phyloP scores from a whole-genome alignment of 345 rosid species.

The Viola odorata region DNA sequence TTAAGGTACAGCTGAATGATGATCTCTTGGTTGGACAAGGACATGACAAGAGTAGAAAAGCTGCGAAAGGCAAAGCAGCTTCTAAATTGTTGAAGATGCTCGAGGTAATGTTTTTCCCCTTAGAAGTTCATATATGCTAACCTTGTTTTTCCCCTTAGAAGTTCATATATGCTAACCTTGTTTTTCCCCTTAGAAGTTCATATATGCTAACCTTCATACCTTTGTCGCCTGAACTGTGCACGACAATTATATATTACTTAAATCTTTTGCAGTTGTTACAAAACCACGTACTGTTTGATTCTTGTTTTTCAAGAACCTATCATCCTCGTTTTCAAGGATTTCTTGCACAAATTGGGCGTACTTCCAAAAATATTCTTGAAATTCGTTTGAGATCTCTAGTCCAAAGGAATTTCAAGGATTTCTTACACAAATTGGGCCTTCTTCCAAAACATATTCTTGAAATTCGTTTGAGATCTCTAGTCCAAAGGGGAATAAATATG shows the following conservation, averaged over 20 bases:
- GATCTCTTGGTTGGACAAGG: conserved; percentile 62
- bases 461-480: too few relatives aligned
- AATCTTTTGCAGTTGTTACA: too few relatives aligned
- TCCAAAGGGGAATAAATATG: too few relatives aligned
- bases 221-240: too few relatives aligned
- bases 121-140: neutral
- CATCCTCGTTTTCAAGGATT: neutral
- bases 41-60: conserved; percentile 49
- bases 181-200: conserved; percentile 10
- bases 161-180: conserved; percentile 3
- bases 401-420: too few relatives aligned
- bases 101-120: conserved; percentile 46
- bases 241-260: too few relatives aligned
- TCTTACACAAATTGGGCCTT: too few relatives aligned
- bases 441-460: too few relatives aligned
- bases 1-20: conserved; percentile 61
- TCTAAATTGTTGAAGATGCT: conserved; percentile 61
- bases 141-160: conserved; percentile 16
- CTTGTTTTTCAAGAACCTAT: neutral
- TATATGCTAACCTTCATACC: neutral
- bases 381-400: too few relatives aligned
- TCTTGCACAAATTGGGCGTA: neutral
- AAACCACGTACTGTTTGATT: too few relatives aligned
- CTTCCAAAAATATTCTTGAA: neutral
- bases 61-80: conserved; percentile 84